Evolutionary conservation across 306 rosid genomes (phyloP).

Genomic region (Begonia peltatifolia): DNA sequence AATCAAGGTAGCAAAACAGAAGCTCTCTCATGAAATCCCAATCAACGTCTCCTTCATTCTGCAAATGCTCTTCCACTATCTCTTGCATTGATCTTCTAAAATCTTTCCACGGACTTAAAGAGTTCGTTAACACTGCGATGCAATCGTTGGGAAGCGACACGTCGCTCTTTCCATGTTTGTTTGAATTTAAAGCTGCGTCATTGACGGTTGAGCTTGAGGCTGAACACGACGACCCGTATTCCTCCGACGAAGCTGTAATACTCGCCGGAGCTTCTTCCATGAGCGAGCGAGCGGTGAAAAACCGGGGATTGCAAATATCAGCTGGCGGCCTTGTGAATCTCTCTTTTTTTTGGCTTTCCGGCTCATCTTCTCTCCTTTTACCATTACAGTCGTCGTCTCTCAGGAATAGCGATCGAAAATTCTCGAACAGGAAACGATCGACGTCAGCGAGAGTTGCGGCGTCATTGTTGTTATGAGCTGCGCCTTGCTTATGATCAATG

Average conservation of each 20-base stretch:
- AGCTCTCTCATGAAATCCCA: slow-evolving; percentile 85
- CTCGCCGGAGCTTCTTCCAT: slow-evolving; percentile 29
- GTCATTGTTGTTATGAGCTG: slow-evolving; percentile 1
- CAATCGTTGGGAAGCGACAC: slow-evolving; percentile 25
- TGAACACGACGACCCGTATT: slow-evolving; percentile 20
- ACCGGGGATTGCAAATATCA: slow-evolving; percentile 31
- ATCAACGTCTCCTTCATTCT: slow-evolving; percentile 30
- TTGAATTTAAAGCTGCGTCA: slow-evolving; percentile 3
- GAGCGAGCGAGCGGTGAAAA: slow-evolving; percentile 18
- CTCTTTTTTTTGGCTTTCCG: slow-evolving; percentile 12
- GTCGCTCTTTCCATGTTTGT: slow-evolving; percentile 1
- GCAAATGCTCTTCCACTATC: slow-evolving; percentile 31
- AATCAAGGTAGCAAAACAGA: slow-evolving; percentile 36
- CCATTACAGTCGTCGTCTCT: slow-evolving; percentile 18
- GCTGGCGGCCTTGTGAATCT: slow-evolving; percentile 16
- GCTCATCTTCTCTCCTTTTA: background rate
- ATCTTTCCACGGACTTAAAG: slow-evolving; percentile 39
- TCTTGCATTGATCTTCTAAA: slow-evolving; percentile 52
- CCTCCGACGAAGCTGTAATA: slow-evolving; percentile 20
- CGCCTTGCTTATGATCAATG: slow-evolving; percentile 11
- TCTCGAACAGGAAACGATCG: slow-evolving; percentile 67
- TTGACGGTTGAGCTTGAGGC: slow-evolving; percentile 14
- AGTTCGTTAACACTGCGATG: slow-evolving; percentile 38
- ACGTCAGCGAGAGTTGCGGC: slow-evolving; percentile 53
- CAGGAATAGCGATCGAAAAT: slow-evolving; percentile 47